Base-by-base conservation (phyloP, 2,329 filamentous ascomycete species). In the Colletotrichum filicis region DNA sequence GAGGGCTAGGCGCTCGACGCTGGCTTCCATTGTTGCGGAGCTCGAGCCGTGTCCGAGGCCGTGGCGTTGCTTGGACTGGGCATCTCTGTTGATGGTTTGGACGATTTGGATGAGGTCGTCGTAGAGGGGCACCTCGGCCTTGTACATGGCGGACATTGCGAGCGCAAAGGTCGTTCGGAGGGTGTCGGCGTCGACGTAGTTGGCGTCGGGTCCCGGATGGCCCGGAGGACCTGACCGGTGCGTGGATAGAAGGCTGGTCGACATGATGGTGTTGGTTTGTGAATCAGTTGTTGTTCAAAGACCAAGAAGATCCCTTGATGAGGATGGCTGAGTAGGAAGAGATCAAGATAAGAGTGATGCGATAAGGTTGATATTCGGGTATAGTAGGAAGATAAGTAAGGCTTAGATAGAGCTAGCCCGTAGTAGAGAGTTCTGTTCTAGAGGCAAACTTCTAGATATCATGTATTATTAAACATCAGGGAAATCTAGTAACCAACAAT, bases 141-240 rank as follows among this genome's bases (percentile, higher is more conserved):
- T 76, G 68, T 83, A 83, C 80, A 83, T 82, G 30, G 76, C 75
- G 2, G 81, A 83, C 73, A 83, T 76, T 32, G 80, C 78, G 0
- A 78, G 68, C 7, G 80, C 77, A 67, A 82, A 82, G 28, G 74
- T 61, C 4, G 75, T 77, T 4, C 79, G 76, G 1, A 81, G 75
- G 19, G 77, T 68, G 42, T 76, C 63, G n/a, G 68, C 28, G 28
- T 78, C 71, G 24, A 73, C 69, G 11, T 57, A 70, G 14, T 30
- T 59, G 53, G 32, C 61, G 16, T 55, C 46, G 22, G 63, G 62
- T 2, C 7, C 46, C 46, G 26, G 56, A 12, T 52, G 32, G 16
- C 56, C 55, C 30, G 32, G 63, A 26, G 42, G 56, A n/a, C 14
- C 32, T 8, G 68, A 12, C 9, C 19, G 56, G 46, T 46, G 49